A percentile compares a stretch with the other conserved stretches of the same genome.
Conservation (phyloP, 2,329 filamentous ascomycete species). For the Fusarium sp. region DNA sequence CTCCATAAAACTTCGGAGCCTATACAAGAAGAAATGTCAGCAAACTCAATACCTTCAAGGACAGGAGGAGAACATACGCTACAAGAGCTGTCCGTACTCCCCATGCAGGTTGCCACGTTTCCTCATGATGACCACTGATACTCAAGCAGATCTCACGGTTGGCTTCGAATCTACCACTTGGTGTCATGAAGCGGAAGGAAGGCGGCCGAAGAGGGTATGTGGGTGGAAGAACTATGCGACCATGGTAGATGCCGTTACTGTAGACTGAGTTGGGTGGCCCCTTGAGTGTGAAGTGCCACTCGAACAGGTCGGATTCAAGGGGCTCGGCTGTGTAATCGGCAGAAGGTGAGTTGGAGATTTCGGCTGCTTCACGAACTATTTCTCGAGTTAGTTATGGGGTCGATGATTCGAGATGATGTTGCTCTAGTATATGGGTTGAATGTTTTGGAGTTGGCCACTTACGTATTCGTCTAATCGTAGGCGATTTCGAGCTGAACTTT, state of each 20-base stretch:
- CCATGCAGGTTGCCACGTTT: constrained; percentile 99
- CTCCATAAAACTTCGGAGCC: constrained; percentile 90
- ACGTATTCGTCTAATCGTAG: constrained; percentile 87
- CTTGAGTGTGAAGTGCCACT: constrained; percentile 98
- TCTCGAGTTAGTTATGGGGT: background rate
- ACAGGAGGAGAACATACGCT: constrained; percentile 55
- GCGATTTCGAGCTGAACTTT: constrained; percentile 78
- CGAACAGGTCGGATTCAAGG: constrained; percentile 89
- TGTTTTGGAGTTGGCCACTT: constrained; percentile 48
- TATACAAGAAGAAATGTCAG: constrained; percentile 31
- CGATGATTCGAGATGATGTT: background rate
- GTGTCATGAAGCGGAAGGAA: constrained; percentile 94
- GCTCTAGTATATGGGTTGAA: background rate
- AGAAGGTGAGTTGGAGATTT: constrained; percentile 82
- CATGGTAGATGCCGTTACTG: constrained; percentile 88
- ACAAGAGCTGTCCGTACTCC: constrained; percentile 89
- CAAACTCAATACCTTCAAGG: accelerated
- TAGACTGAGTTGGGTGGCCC: constrained; percentile 87
- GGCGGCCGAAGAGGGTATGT: constrained; percentile 93
- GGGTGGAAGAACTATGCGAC: constrained; percentile 89
- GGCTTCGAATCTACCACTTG: constrained; percentile 91
- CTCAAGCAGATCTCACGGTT: constrained; percentile 97
- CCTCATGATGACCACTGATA: constrained; percentile 95
- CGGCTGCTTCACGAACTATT: constrained; percentile 84
- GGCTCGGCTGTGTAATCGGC: constrained; percentile 87